Conservation (phyloP, 2,329 filamentous ascomycete species). For the Penicillium sp. region DNA sequence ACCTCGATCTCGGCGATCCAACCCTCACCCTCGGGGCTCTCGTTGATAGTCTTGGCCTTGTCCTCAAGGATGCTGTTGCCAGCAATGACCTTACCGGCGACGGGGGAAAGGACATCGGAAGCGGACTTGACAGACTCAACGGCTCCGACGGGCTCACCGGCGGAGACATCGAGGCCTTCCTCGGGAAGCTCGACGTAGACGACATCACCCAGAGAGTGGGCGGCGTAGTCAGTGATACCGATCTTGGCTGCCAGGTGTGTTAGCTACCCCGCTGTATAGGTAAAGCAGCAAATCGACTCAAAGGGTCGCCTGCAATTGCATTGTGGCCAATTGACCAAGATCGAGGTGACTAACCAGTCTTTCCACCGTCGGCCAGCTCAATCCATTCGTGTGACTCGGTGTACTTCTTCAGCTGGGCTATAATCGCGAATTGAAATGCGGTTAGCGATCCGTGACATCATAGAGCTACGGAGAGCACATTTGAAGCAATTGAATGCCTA, state of each 20-base stretch:
- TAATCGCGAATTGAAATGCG: conserved; percentile 16
- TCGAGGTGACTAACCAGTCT: conserved; percentile 58
- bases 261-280: conserved; percentile 1
- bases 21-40: conserved; percentile 83
- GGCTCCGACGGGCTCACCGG: conserved; percentile 85
- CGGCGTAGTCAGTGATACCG: conserved; percentile 90
- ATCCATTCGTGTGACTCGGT: conserved; percentile 99
- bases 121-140: conserved; percentile 98
- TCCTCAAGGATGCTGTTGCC: conserved; percentile 77
- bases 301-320: not conserved
- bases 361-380: conserved; percentile 79
- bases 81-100: conserved; percentile 73
- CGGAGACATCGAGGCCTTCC: conserved; percentile 65
- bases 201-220: conserved; percentile 89
- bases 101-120: conserved; percentile 92
- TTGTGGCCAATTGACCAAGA: conserved; percentile 1
- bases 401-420: conserved; percentile 70
- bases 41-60: conserved; percentile 84
- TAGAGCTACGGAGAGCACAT: conserved; percentile 2
- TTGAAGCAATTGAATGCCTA: conserved; percentile 8
- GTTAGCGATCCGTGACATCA: conserved; percentile 25
- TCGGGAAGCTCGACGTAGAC: conserved; percentile 95
- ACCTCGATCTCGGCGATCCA: conserved; percentile 93
- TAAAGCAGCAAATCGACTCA: not conserved
- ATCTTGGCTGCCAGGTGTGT: conserved; percentile 56